Percentiles rank a stretch among this genome's conserved stretches.
These are phyloP conservation scores for Thraustochytrium sp. DNA, from an alignment of 352 stramenopile species.

Conservation along the genomic window DNA sequence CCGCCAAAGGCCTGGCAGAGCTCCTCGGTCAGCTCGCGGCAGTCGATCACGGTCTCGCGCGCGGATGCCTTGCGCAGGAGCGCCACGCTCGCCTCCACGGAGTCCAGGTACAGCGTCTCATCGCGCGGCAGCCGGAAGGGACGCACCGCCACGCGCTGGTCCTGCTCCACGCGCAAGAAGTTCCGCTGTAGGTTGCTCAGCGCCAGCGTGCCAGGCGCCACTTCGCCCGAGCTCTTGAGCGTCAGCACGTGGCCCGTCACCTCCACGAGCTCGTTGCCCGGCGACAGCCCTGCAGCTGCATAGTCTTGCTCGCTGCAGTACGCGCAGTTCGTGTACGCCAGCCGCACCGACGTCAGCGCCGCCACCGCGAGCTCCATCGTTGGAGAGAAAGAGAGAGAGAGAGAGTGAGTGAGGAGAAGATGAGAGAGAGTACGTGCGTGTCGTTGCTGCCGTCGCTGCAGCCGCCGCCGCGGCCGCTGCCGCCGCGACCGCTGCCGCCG, in stretches of 20 bases:
- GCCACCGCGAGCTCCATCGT: conserved; percentile 5
- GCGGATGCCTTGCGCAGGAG: neutral
- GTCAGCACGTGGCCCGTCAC: conserved; percentile 2
- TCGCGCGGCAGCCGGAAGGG: neutral
- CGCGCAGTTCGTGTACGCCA: conserved; percentile 34
- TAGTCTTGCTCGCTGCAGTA: conserved; percentile 8
- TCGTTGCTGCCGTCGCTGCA: neutral
- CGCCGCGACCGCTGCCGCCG: too few species aligned
- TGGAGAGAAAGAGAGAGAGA: too few species aligned
- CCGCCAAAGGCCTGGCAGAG: neutral
- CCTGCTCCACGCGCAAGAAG: conserved; percentile 29
- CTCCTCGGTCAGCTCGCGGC: conserved; percentile 19
- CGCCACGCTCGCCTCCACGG: neutral
- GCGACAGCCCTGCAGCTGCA: neutral
- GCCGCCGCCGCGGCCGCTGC: too few species aligned
- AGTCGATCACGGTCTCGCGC: neutral
- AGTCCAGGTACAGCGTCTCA: conserved; percentile 18
- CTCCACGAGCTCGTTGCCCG: neutral
- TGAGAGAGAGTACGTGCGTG: neutral
- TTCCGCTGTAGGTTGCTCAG: conserved; percentile 4
- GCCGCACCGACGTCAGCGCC: neutral
- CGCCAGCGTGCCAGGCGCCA: neutral
- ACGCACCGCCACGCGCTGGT: neutral
- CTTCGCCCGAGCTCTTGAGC: neutral
- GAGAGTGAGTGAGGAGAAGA: neutral